Conservation (phyloP, 352 stramenopile genomes). For the Globisporangium canariense region DNA sequence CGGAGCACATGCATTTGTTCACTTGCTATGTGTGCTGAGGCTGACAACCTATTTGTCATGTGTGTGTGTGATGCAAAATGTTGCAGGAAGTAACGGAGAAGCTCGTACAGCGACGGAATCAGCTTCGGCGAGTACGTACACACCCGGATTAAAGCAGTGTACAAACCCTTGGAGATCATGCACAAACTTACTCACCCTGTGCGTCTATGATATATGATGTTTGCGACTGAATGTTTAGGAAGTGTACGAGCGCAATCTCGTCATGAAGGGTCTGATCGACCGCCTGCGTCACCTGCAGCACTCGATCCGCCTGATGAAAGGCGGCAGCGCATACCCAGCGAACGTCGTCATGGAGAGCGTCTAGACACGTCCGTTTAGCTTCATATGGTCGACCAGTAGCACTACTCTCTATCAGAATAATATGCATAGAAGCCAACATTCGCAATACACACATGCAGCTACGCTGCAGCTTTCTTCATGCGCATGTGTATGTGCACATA, state of each 20-base stretch:
- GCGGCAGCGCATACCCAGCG: conserved; percentile 50
- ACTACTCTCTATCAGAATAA: neutral
- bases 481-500: neutral
- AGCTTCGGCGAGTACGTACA: conserved; percentile 56
- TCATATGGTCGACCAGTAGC: neutral
- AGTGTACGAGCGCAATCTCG: conserved; percentile 80
- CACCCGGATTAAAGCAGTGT: neutral
- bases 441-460: neutral
- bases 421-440: neutral
- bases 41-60: neutral
- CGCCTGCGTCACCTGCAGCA: conserved; percentile 72
- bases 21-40: neutral
- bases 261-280: conserved; percentile 86
- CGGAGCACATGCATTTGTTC: neutral
- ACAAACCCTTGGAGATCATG: too few species aligned
- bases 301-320: conserved; percentile 71
- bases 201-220: too few species aligned
- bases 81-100: conserved; percentile 45
- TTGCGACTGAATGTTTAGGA: conserved; percentile 32
- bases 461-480: neutral
- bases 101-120: conserved; percentile 60
- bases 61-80: neutral
- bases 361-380: conserved; percentile 10
- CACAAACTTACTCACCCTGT: too few species aligned
- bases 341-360: conserved; percentile 80